Conservation (phyloP, 257 asterid species). For the Nyctanthes arbortristis region DNA sequence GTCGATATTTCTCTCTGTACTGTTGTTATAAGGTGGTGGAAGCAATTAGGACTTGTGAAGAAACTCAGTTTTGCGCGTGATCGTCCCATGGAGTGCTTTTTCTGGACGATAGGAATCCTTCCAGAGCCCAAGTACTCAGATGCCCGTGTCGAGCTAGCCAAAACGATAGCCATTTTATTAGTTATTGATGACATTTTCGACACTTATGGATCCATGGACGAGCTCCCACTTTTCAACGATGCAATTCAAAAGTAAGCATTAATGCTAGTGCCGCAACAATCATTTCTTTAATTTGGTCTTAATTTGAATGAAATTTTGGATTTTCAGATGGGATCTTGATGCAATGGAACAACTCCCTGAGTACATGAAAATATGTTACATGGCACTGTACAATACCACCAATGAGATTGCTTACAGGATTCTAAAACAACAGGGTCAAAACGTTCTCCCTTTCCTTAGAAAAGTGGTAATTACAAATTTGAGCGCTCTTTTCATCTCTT, state of each 20-base stretch:
- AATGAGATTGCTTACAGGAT: constrained; percentile 36
- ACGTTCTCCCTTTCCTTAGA: constrained; percentile 30
- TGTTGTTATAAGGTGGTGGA: constrained; percentile 45
- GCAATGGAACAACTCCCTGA: constrained; percentile 44
- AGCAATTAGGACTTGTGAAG: constrained; percentile 37
- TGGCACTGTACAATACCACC: constrained; percentile 47
- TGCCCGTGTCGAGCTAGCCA: constrained; percentile 39
- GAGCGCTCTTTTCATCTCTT: no score
- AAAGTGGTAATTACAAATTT: constrained; percentile 23
- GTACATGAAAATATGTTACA: constrained; percentile 45
- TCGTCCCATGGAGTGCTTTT: constrained; percentile 36
- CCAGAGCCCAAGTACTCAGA: constrained; percentile 37
- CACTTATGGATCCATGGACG: constrained; percentile 30
- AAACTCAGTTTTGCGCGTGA: constrained; percentile 43
- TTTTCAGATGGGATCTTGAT: constrained; percentile 41
- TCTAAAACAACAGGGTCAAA: constrained; percentile 40
- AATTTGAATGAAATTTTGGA: not conserved
- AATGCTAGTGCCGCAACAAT: no score
- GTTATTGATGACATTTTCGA: constrained; percentile 47
- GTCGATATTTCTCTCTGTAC: no score
- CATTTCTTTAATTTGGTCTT: no score
- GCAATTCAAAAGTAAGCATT: constrained; percentile 39
- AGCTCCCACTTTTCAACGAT: constrained; percentile 33
- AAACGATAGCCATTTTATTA: constrained; percentile 38
- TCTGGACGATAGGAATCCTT: constrained; percentile 45